Percentiles rank a stretch among this genome's conserved stretches.
These are phyloP conservation scores for Lactuca saligna DNA, from an alignment of 129 eudicot species.

Conservation along the genomic window DNA sequence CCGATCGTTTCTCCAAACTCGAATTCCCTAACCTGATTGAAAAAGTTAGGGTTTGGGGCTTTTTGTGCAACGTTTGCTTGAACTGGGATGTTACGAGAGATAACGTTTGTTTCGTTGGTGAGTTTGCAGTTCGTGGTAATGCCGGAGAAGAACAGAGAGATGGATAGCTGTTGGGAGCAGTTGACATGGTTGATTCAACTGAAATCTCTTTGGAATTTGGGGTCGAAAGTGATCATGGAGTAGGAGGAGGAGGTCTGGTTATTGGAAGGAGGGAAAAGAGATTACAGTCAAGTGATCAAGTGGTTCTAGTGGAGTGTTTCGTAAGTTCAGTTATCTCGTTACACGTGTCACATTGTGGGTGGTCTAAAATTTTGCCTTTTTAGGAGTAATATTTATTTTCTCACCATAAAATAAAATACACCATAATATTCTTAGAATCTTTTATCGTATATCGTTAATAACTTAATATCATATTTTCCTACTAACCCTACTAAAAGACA, in stretches of 20 bases:
- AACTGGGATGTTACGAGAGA: conserved; percentile 24
- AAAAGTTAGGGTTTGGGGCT: conserved; percentile 20
- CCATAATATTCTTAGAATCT: conserved; percentile 7
- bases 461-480: background rate
- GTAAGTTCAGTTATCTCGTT: conserved; percentile 29
- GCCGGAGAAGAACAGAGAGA: conserved; percentile 66
- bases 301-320: conserved; percentile 41
- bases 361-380: conserved; percentile 10
- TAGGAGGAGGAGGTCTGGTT: background rate
- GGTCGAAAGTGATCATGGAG: conserved; percentile 23
- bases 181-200: conserved; percentile 31
- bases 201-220: conserved; percentile 5
- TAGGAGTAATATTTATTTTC: background rate
- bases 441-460: background rate
- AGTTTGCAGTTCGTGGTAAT: conserved; percentile 31
- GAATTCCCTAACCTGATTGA: conserved; percentile 26
- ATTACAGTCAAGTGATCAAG: conserved; percentile 40
- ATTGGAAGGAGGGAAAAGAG: conserved; percentile 18
- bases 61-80: conserved; percentile 27
- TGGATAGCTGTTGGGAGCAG: conserved; percentile 59
- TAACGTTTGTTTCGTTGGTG: conserved; percentile 25
- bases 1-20: conserved; percentile 26
- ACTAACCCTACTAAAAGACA: background rate
- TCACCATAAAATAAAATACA: background rate
- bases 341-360: conserved; percentile 42